These are phyloP conservation scores for Phytophthora pseudosyringae DNA, from an alignment of 352 stramenopile species.

Conservation along the genomic window DNA sequence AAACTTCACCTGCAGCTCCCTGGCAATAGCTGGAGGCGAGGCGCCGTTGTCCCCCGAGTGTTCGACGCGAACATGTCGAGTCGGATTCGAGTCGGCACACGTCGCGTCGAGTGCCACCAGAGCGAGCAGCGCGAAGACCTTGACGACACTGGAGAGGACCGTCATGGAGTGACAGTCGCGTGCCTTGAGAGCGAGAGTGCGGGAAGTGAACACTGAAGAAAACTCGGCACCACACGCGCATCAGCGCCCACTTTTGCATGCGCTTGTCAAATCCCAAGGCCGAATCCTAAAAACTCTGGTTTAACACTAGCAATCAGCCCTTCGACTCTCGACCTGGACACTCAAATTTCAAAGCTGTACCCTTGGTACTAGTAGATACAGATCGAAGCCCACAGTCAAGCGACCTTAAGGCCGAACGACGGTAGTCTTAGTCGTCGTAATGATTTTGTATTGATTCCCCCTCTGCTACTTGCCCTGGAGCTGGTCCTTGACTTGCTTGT, in stretches of 20 bases:
- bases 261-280: constrained; percentile 3
- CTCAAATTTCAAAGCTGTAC: no score
- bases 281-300: background rate
- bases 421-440: background rate
- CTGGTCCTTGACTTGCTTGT: constrained; percentile 8
- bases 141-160: constrained; percentile 3
- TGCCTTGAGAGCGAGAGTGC: background rate
- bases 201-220: constrained; percentile 12
- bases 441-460: background rate
- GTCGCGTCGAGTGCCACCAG: constrained; percentile 3
- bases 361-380: no score
- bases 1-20: constrained; percentile 9
- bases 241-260: background rate
- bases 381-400: no score
- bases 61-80: constrained; percentile 1
- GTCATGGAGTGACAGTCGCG: background rate
- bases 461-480: background rate
- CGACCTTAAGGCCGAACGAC: no score
- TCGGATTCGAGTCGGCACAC: background rate
- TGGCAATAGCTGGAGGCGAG: background rate
- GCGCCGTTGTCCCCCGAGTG: background rate
- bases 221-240: background rate
- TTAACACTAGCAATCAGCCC: no score
- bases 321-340: no score
- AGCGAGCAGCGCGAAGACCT: background rate